Base-by-base conservation (phyloP, 768 basidiomycete species). In the Zangia roseola region DNA sequence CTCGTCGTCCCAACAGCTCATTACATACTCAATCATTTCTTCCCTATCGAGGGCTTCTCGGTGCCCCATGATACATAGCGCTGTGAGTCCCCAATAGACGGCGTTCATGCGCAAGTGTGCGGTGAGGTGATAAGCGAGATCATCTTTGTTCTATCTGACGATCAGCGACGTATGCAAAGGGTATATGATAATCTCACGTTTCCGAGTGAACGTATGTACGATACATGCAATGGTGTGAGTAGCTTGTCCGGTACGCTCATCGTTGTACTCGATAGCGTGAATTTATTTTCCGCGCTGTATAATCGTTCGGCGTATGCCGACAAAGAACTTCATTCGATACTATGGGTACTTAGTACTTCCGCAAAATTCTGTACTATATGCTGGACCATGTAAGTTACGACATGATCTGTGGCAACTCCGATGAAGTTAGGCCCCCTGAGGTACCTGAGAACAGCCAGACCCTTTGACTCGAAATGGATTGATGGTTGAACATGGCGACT, bases 1-100 rank as follows among this genome's bases (percentile, higher is more conserved):
- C 69, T 91, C 83, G 10, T 94, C 86, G 60, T 95, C 88, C 93
- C 94, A 98, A 67, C 97, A 99, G 56, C 83, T 86, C 83, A 94
- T 80, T 43, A 97, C 92, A 64, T 90, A 98, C 3, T 77, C 77
- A 25, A 98, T 79, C 79, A 90, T 90, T 54, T 91, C 92, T 21
- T 91, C 82, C 34, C 84, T 72, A 56, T 88, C 79, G 43, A 99
- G 72, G 0, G 91, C 91, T 41, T 94, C 87, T 46, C 81, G 73
- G 38, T 78, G 79, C 1, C 78, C 81, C 84, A 98, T 88, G 39
- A 93, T 74, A 31, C 79, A 88, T 3, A 95, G 72, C 0, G 97
- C 93, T 0, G 88, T 92, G 34, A 94, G 73, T 8, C 93, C 97
- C 97, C 97, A 99, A 68, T 97, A 99, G 8, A 98, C 76, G 2